Evolutionary conservation across 2,329 filamentous ascomycete genomes (phyloP).

Genomic region (Leptographium radiaticola): DNA sequence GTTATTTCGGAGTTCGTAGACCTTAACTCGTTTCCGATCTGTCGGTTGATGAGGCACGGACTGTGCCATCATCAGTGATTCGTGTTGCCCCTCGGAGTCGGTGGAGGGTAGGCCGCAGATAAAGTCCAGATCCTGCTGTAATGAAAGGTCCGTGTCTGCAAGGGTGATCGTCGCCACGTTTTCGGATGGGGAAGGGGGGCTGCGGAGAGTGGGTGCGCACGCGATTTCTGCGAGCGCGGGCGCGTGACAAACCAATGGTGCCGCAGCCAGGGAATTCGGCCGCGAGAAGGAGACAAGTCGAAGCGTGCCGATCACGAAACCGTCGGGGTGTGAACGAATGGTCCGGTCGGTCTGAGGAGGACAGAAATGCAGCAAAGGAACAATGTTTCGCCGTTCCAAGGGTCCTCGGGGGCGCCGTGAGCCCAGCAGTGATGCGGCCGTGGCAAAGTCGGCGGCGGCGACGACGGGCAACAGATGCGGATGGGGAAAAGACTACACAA

Average conservation of each 20-base stretch:
- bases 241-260: conserved; percentile 11
- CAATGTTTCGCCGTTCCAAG: too few relatives aligned
- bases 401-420: too few relatives aligned
- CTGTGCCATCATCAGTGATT: conserved; percentile 60
- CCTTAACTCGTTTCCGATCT: conserved; percentile 77
- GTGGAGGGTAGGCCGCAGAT: conserved; percentile 31
- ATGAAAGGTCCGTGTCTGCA: conserved; percentile 41
- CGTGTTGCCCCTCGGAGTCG: conserved; percentile 37
- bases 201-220: conserved; percentile 11
- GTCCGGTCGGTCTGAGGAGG: neutral
- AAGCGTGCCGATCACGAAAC: too few relatives aligned
- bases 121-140: conserved; percentile 47
- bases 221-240: conserved; percentile 9
- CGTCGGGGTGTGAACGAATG: too few relatives aligned
- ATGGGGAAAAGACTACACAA: too few relatives aligned
- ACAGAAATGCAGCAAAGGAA: neutral
- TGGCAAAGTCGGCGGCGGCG: neutral
- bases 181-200: conserved; percentile 15
- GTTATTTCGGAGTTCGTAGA: conserved; percentile 96
- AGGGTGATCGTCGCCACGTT: conserved; percentile 43
- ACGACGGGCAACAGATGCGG: too few relatives aligned
- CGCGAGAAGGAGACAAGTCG: too few relatives aligned
- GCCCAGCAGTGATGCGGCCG: too few relatives aligned
- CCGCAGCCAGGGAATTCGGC: neutral
- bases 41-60: conserved; percentile 54